Evolutionary conservation across 139 green algal genomes (phyloP).

Genomic region (Deuterostichococcus epilithicus): DNA sequence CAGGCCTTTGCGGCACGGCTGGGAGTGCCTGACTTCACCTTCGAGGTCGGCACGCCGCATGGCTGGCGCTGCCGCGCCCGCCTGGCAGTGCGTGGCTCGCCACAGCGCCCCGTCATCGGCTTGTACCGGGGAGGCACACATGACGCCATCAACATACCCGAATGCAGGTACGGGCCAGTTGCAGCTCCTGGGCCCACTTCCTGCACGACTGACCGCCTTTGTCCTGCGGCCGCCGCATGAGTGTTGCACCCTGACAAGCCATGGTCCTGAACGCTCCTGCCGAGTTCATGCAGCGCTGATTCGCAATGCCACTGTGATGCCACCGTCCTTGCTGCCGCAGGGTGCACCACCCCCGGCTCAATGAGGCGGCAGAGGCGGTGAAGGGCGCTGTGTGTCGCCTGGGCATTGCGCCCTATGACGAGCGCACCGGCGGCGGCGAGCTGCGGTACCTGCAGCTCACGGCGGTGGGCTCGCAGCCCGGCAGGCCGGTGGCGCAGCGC

Average conservation of each 20-base stretch:
- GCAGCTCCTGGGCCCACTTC: too few species aligned
- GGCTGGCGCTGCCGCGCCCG: constrained; percentile 52
- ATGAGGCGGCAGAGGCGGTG: constrained; percentile 43
- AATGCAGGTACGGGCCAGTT: constrained; percentile 32
- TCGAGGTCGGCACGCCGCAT: constrained; percentile 13
- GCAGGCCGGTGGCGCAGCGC: neutral
- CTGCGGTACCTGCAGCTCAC: constrained; percentile 69
- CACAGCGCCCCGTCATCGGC: constrained; percentile 18
- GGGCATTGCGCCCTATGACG: constrained; percentile 31
- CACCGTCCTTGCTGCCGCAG: too few species aligned
- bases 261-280: too few species aligned
- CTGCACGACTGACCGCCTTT: neutral
- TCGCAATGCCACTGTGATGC: neutral
- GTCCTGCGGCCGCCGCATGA: neutral
- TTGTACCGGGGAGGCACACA: constrained; percentile 51
- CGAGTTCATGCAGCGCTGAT: too few species aligned
- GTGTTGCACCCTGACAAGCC: too few species aligned
- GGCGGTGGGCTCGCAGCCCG: constrained; percentile 19
- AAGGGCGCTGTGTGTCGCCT: constrained; percentile 16
- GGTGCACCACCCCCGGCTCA: constrained; percentile 56
- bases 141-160: constrained; percentile 33
- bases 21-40: neutral
- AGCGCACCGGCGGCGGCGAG: constrained; percentile 30
- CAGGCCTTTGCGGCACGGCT: constrained; percentile 26
- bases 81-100: constrained; percentile 42